These are phyloP conservation scores for Solanum bukasovii DNA, from an alignment of 257 asterid species.

Conservation along the genomic window DNA sequence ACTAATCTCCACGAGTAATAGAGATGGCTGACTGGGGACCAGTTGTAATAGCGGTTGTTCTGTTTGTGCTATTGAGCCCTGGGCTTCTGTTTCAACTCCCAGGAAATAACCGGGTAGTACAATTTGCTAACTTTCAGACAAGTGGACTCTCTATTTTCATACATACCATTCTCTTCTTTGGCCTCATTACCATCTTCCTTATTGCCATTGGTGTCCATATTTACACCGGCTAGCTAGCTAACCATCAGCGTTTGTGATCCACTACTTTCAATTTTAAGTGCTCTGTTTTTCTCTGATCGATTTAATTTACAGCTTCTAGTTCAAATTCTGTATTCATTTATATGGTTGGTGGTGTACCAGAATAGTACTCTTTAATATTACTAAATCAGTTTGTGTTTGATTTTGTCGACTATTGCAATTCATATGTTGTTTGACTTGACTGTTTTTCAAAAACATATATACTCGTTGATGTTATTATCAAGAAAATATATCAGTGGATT, in stretches of 20 bases:
- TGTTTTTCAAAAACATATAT: neutral
- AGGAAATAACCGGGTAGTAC: constrained; percentile 50
- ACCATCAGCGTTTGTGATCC: neutral
- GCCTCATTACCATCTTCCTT: constrained; percentile 64
- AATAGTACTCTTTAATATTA: neutral
- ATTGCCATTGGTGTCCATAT: constrained; percentile 69
- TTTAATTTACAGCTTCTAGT: neutral
- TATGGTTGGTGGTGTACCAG: neutral
- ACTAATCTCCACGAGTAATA: neutral
- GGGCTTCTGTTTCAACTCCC: constrained; percentile 83
- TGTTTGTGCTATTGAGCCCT: constrained; percentile 71
- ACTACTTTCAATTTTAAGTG: neutral
- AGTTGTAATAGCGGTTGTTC: constrained; percentile 74
- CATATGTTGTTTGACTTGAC: neutral
- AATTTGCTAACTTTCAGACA: constrained; percentile 75
- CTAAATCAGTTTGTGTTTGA: neutral
- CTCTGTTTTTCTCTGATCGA: neutral
- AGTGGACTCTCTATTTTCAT: constrained; percentile 63
- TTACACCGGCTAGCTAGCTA: constrained; percentile 35
- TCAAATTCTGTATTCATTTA: neutral
- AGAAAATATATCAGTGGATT: neutral
- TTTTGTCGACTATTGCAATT: neutral
- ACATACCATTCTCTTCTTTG: constrained; percentile 68
- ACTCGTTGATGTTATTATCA: neutral
- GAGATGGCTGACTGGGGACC: constrained; percentile 96